Evolutionary conservation across 129 eudicot genomes (phyloP), one percentile per base, ranked within the genome.

Genomic region (Kitagawia praeruptora): DNA sequence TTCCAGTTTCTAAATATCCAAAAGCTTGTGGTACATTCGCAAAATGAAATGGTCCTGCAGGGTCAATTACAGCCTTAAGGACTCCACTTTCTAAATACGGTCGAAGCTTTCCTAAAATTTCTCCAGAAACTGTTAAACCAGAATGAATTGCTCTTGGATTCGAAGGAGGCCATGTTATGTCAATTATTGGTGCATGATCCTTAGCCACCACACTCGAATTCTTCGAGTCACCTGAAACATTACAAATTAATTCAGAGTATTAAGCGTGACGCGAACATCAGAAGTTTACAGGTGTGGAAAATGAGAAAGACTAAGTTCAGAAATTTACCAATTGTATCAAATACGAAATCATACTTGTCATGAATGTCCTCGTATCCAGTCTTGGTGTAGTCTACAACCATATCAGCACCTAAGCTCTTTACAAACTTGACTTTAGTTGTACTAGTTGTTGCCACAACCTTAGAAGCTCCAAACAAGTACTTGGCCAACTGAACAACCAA

Each of bases 161-260:
- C 38, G 88, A 85, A 2, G 85, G 88, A 27, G 88, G 90, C 88
- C 88, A 84, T 27, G 88, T 85, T 83, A 87, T 84, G 85, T 87
- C 91, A 19, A 87, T 75, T 64, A 87, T 51, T 23, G 83, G 80
- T 3, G 79, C 88, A 11, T 63, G 41, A 13, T 85, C 86, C 81
- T 87, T 84, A 4, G 88, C 88, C 70, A 85, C 83, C 61, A 77
- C 76, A 66, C 23, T 80, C 0, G 90, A 85, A 73, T 85, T 77
- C 49, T 75, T 80, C 45, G 90, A 77, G 45, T 84, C 88, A 23
- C 90, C 90, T 87, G 77, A 9, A 75, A 73, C 11, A 81, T 12
- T 9, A 25, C 25, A n/a, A n/a, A 8, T 61, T 61, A 25, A 25
- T 61, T n/a, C 6, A 8, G 12, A 61, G 69, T 16, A 51, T 2